phyloP scores from a whole-genome alignment of 2,329 filamentous ascomycete genomes.

The Ophiocordyceps camponoti-floridani region DNA sequence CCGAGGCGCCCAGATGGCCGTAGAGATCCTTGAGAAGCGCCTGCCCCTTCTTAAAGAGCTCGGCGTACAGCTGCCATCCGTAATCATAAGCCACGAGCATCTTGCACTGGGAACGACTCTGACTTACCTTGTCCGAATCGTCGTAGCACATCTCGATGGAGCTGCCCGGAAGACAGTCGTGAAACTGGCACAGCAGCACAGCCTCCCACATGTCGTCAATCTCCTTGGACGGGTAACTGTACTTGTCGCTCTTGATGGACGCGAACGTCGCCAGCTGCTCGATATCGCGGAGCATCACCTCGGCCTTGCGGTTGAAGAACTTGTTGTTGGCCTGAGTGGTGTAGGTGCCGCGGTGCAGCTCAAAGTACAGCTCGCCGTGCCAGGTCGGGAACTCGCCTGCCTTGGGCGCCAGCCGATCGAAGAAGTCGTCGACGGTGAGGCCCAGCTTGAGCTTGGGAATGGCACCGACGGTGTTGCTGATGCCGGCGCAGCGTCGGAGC shows the following conservation, averaged over 20 bases:
- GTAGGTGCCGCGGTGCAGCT: slow-evolving; percentile 91
- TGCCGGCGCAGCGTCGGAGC: slow-evolving; percentile 75
- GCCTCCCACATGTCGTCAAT: slow-evolving; percentile 93
- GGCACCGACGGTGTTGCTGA: slow-evolving; percentile 66
- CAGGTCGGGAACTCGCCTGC: slow-evolving; percentile 70
- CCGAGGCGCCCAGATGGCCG: slow-evolving; percentile 43
- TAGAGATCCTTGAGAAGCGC: slow-evolving; percentile 54
- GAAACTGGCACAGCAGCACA: slow-evolving; percentile 86
- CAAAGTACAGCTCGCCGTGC: slow-evolving; percentile 97
- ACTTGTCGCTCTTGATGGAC: slow-evolving; percentile 51
- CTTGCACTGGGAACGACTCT: not conserved
- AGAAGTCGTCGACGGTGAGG: slow-evolving; percentile 85
- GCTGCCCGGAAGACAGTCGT: slow-evolving; percentile 89
- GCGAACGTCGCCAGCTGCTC: slow-evolving; percentile 79
- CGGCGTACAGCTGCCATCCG: slow-evolving; percentile 47
- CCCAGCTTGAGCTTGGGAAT: slow-evolving; percentile 82
- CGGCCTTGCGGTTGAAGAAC: slow-evolving; percentile 73
- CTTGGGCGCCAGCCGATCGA: slow-evolving; percentile 68
- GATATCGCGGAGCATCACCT: slow-evolving; percentile 71
- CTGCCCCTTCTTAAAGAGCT: slow-evolving; percentile 63
- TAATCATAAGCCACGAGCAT: slow-evolving; percentile 7
- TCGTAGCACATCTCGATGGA: slow-evolving; percentile 97
- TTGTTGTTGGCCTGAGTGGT: slow-evolving; percentile 98
- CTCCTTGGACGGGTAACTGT: slow-evolving; percentile 86
- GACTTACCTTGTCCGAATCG: slow-evolving; percentile 61